Evolutionary conservation across 805 yeast genomes (phyloP), one percentile per base, ranked within the genome.

Genomic region (Schizosaccharomyces octosporus): DNA sequence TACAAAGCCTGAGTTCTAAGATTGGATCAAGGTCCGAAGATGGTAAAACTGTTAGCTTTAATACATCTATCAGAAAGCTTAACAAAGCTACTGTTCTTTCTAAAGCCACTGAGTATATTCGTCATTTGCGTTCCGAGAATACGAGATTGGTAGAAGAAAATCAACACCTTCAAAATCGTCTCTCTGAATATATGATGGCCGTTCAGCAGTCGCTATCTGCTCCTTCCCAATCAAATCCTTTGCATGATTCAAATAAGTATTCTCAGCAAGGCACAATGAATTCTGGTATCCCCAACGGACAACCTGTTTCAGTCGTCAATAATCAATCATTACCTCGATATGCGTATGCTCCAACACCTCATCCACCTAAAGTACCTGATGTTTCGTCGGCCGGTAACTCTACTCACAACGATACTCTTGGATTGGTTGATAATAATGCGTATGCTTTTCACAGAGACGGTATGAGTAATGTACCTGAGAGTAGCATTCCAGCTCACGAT

Each of bases 81-180:
- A 85, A 84, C 70, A 85, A 85, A 70, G 93, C 90, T 15, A 83
- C 83, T 36, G 84, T 85, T 15, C 73, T 85, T 61, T 76, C 86
- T 48, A 85, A 85, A 67, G 86, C 89, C 7, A 82, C 87, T 0
- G 94, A 85, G 71, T 86, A 86, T 69, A 85, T 85, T 67, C 75
- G 77, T 67, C 87, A 84, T 69, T 72, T 85, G 64, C 88, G 85
- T 69, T 69, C 72, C 61, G 79, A 82, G 64, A 84, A 84, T 66
- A 69, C 70, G 2, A 69, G 72, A 43, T 72, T 85, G 66, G 68
- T 64, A 4, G 36, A 21, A 7, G 57, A 51, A 51, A 51, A 51
- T 29, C n/a, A 24, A 29, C n/a, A 17, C 9, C 32, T 51, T 21
- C 57, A 51, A 29, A 24, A 7, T 2, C 57, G 57, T 9, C 21